Conservation (phyloP, 2,329 filamentous ascomycete genomes). For the Fusarium guadeloupense region DNA sequence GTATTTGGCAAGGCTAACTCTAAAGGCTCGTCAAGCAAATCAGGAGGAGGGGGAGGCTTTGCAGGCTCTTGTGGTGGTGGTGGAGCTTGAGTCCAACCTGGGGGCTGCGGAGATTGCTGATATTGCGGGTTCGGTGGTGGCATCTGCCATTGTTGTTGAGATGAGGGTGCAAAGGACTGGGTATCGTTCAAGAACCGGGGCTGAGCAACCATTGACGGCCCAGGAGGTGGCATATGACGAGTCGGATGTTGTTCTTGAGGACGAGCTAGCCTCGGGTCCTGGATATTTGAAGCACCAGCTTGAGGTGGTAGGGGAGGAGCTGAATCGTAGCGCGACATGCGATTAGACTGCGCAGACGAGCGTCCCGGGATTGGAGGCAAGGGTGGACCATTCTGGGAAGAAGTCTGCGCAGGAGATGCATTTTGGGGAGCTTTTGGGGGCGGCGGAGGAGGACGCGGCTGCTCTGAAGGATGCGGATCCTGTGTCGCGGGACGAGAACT, state of each 20-base stretch:
- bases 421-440: constrained; percentile 63
- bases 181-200: constrained; percentile 28
- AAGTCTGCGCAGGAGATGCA: constrained; percentile 40
- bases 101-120: constrained; percentile 37
- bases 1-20: constrained; percentile 60
- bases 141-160: constrained; percentile 41
- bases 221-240: constrained; percentile 26
- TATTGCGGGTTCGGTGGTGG: constrained; percentile 28
- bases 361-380: constrained; percentile 39
- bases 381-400: constrained; percentile 43
- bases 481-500: constrained; percentile 52
- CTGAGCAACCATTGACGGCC: constrained; percentile 24
- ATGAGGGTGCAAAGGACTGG: constrained; percentile 23
- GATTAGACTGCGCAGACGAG: constrained; percentile 25
- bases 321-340: constrained; percentile 57
- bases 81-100: constrained; percentile 40
- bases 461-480: constrained; percentile 46
- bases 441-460: constrained; percentile 56
- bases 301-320: constrained; percentile 57
- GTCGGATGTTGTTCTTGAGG: constrained; percentile 31
- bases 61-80: constrained; percentile 34
- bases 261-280: constrained; percentile 23
- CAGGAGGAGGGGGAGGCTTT: constrained; percentile 54
- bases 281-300: constrained; percentile 16
- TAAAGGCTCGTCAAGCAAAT: constrained; percentile 66